A percentile compares a stretch with the other conserved stretches of the same genome.
phyloP scores from a whole-genome alignment of 257 asterid species.

The Paulownia fortunei region DNA sequence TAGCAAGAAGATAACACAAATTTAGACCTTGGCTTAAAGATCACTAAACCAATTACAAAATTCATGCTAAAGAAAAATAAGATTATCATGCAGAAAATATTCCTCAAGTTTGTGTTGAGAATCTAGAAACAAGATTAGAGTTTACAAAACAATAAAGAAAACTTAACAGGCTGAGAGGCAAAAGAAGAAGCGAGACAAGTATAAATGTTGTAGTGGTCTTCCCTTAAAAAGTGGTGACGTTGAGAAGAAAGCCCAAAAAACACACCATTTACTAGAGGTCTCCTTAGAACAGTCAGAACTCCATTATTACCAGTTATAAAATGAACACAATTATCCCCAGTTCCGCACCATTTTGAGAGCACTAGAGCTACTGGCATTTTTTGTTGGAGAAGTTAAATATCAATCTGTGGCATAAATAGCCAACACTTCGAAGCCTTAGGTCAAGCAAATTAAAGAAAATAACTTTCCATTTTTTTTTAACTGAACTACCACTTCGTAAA shows the following conservation, averaged over 20 bases:
- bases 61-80: background rate
- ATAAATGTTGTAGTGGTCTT: background rate
- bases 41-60: background rate
- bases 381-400: background rate
- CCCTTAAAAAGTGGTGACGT: background rate
- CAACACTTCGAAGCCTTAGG: background rate
- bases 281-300: background rate
- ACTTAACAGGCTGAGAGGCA: background rate
- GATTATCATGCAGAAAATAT: background rate
- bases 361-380: background rate
- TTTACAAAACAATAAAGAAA: background rate
- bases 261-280: background rate
- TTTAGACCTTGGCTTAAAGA: background rate
- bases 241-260: background rate
- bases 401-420: background rate
- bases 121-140: background rate
- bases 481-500: too few species aligned
- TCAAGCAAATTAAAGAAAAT: background rate
- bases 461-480: too few species aligned
- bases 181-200: background rate
- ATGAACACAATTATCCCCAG: too few species aligned
- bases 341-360: too few species aligned
- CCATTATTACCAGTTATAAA: too few species aligned
- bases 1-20: background rate
- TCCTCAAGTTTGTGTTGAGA: background rate